Evolutionary conservation across 2,329 filamentous ascomycete genomes (phyloP).

Genomic region (Fusarium mexicanum): DNA sequence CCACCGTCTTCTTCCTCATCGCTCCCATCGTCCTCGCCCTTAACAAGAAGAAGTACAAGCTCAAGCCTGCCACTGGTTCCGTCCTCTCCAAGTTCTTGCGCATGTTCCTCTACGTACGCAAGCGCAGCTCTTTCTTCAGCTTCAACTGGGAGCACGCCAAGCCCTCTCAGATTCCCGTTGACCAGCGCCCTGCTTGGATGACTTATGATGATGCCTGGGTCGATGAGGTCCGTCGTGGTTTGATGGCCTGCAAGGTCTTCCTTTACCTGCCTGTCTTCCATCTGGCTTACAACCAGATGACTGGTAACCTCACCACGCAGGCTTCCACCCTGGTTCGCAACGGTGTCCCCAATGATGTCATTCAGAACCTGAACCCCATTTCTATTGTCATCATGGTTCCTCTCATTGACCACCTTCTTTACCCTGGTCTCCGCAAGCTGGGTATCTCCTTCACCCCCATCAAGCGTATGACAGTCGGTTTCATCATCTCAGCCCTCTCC

Average conservation of each 20-base stretch:
- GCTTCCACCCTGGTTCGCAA: conserved; percentile 72
- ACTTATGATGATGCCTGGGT: conserved; percentile 87
- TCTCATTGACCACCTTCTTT: conserved; percentile 73
- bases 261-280: conserved; percentile 74
- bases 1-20: conserved; percentile 70
- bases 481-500: conserved; percentile 70
- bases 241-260: conserved; percentile 76
- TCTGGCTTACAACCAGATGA: conserved; percentile 68
- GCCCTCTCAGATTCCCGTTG: conserved; percentile 68
- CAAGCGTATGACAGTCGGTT: conserved; percentile 78
- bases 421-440: conserved; percentile 71
- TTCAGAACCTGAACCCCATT: conserved; percentile 80
- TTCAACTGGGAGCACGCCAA: conserved; percentile 75
- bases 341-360: conserved; percentile 80
- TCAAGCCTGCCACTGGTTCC: conserved; percentile 75
- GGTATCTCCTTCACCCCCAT: conserved; percentile 77
- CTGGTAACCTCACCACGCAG: conserved; percentile 70
- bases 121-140: conserved; percentile 72
- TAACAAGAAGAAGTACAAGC: conserved; percentile 69
- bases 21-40: conserved; percentile 70
- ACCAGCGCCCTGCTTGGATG: conserved; percentile 75
- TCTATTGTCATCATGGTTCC: conserved; percentile 80
- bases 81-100: conserved; percentile 73
- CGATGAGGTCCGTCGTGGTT: conserved; percentile 77
- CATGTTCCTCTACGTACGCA: conserved; percentile 69